phyloP scores from a whole-genome alignment of 176 grass and related monocot genomes.

The Lolium multiflorum region DNA sequence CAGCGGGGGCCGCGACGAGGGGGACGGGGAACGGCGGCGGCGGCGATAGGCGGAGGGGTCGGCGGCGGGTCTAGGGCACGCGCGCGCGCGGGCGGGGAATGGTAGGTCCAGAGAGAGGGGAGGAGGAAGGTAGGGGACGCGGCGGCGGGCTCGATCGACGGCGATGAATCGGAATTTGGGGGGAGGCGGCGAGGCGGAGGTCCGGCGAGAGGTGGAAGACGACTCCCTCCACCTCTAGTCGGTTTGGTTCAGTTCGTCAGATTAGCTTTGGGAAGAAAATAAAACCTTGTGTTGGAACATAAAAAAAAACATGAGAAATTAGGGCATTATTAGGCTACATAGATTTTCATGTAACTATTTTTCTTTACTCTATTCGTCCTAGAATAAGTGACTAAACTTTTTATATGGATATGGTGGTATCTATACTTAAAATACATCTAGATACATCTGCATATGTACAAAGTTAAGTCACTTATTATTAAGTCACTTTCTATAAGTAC shows the following conservation, averaged over 20 bases:
- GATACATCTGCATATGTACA: too few relatives aligned
- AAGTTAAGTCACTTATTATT: too few relatives aligned
- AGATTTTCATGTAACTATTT: too few relatives aligned
- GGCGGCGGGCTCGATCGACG: not conserved
- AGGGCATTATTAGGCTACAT: too few relatives aligned
- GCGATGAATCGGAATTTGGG: not conserved
- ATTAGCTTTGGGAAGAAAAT: not conserved
- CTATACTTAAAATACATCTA: too few relatives aligned
- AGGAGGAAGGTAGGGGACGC: not conserved
- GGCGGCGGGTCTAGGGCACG: not conserved
- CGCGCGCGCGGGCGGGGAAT: not conserved
- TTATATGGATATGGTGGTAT: too few relatives aligned
- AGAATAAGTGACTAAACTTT: too few relatives aligned
- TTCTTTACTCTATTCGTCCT: too few relatives aligned
- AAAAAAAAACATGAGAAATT: too few relatives aligned
- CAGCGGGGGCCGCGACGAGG: not conserved
- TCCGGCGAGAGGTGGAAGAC: not conserved
- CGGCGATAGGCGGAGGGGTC: not conserved
- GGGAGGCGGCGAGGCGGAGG: not conserved
- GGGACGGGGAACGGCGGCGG: not conserved
- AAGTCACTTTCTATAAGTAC: too few relatives aligned
- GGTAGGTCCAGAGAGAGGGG: not conserved
- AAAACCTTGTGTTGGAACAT: too few relatives aligned
- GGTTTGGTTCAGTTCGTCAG: not conserved
- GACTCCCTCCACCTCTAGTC: not conserved